phyloP scores from a whole-genome alignment of 768 basidiomycete species.

The Leccinum aurantiacum region DNA sequence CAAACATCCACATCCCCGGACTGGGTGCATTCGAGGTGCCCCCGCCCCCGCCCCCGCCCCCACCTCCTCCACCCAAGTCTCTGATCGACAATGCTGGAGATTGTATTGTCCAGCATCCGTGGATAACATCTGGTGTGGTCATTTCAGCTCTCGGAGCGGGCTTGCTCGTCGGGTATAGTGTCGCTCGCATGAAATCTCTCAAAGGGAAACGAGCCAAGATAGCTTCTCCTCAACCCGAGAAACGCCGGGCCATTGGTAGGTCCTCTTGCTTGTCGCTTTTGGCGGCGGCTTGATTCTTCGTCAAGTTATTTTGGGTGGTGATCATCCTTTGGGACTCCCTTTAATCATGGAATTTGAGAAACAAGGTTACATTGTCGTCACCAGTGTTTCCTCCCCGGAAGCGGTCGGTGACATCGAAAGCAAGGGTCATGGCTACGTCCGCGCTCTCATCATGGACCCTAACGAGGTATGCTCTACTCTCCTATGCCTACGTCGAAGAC shows the following conservation, averaged over 20 bases:
- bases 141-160: constrained; percentile 61
- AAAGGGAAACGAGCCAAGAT: constrained; percentile 25
- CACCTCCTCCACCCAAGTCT: constrained; percentile 51
- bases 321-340: constrained; percentile 67
- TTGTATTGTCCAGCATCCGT: constrained; percentile 62
- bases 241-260: constrained; percentile 48
- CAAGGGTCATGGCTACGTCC: constrained; percentile 70
- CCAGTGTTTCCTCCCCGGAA: constrained; percentile 70
- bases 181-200: constrained; percentile 21
- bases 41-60: constrained; percentile 61
- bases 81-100: constrained; percentile 46
- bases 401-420: constrained; percentile 65
- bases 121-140: constrained; percentile 54
- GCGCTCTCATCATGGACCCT: constrained; percentile 80
- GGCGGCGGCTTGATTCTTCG: constrained; percentile 2
- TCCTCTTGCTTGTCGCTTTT: constrained; percentile 6
- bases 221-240: constrained; percentile 36
- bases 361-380: constrained; percentile 80
- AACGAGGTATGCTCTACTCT: constrained; percentile 51
- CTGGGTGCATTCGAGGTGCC: constrained; percentile 75
- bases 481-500: neutral
- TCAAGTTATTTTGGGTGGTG: constrained; percentile 79
- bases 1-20: constrained; percentile 58
- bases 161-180: constrained; percentile 57
- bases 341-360: constrained; percentile 72